Evolutionary conservation across 345 rosid genomes (phyloP).

Genomic region (Cardiospermum halicacabum): DNA sequence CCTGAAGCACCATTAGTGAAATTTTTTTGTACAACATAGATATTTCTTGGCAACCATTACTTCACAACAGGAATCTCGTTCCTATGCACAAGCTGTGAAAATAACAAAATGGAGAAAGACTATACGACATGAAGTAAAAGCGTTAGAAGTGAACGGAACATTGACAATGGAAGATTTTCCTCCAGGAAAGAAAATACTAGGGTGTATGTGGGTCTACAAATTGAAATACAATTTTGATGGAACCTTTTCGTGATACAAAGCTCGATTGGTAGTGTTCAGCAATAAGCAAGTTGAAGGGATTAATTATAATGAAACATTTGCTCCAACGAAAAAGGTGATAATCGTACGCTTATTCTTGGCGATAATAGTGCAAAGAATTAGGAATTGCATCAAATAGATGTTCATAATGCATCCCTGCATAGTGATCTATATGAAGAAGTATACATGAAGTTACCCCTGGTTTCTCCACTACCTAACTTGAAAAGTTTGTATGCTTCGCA

Average conservation of each 20-base stretch:
- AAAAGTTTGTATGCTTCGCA: not conserved
- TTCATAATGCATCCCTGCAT: not conserved
- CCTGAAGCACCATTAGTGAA: too few species aligned
- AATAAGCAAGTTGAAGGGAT: not conserved
- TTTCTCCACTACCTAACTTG: not conserved
- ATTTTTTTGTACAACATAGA: too few species aligned
- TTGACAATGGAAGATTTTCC: too few species aligned
- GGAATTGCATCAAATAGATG: slow-evolving; percentile 4
- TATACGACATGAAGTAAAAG: too few species aligned
- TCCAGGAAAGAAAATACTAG: too few species aligned
- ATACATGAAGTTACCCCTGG: not conserved
- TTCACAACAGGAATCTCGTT: too few species aligned
- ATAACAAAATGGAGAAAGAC: too few species aligned
- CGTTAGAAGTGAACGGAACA: too few species aligned
- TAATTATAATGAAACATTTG: not conserved
- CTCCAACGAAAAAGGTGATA: not conserved
- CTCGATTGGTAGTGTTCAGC: not conserved
- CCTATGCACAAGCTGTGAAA: too few species aligned
- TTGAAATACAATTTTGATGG: too few species aligned
- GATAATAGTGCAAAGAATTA: not conserved
- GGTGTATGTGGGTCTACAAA: too few species aligned
- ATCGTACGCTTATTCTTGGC: not conserved
- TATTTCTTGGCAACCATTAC: too few species aligned
- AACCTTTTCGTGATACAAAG: not conserved
- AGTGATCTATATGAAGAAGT: not conserved